Evolutionary conservation across 768 basidiomycete species (phyloP).

Genomic region (Suillus hirtellus): DNA sequence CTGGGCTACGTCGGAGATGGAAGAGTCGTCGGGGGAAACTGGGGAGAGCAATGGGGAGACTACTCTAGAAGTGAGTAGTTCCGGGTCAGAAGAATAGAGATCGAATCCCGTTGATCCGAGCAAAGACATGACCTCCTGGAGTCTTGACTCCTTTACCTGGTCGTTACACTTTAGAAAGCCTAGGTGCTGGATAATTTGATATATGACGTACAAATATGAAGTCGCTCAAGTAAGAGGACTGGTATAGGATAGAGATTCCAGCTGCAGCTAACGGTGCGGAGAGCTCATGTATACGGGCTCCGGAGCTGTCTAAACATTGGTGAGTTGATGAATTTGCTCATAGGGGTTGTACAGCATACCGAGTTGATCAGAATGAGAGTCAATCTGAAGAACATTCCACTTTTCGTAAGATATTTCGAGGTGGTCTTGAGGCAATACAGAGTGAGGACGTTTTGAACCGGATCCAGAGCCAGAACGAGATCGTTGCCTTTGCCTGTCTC

Average conservation of each 20-base stretch:
- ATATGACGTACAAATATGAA: constrained; percentile 67
- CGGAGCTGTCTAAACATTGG: constrained; percentile 54
- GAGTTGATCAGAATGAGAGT: constrained; percentile 71
- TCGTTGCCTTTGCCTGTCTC: constrained; percentile 50
- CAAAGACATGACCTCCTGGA: constrained; percentile 62
- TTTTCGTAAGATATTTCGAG: constrained; percentile 72
- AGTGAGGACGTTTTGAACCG: constrained; percentile 25
- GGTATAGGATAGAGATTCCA: constrained; percentile 80
- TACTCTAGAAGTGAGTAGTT: constrained; percentile 32
- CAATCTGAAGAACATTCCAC: constrained; percentile 82
- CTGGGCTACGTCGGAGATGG: constrained; percentile 29
- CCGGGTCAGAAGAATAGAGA: constrained; percentile 52
- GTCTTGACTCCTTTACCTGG: constrained; percentile 66
- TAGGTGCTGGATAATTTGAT: background rate
- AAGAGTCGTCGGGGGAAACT: constrained; percentile 30
- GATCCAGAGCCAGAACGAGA: constrained; percentile 41
- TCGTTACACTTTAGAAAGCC: constrained; percentile 10
- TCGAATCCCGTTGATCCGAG: constrained; percentile 65
- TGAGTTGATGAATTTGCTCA: constrained; percentile 11
- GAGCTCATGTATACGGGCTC: constrained; percentile 72
- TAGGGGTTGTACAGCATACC: constrained; percentile 40
- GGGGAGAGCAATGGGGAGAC: constrained; percentile 34
- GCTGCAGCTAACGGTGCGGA: constrained; percentile 75
- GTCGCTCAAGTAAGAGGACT: constrained; percentile 81
- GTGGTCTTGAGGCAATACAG: constrained; percentile 39